phyloP scores from a whole-genome alignment of 768 basidiomycete genomes.

The Tricholoma matsutake region DNA sequence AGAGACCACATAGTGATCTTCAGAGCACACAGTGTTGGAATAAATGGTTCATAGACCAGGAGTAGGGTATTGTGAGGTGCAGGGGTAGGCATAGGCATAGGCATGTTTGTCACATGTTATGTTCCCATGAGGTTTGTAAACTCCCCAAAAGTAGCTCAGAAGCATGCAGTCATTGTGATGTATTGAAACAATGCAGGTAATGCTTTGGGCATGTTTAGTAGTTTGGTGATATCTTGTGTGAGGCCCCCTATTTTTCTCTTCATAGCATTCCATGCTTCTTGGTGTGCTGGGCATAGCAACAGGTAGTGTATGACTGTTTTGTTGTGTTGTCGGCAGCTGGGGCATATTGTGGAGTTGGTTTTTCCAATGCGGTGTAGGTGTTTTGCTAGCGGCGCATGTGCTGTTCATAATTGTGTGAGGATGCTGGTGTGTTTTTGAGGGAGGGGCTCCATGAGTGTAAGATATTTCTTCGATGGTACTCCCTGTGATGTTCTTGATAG shows the following conservation, averaged over 20 bases:
- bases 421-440: conserved; percentile 16
- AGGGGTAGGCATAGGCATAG: neutral
- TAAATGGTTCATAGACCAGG: neutral
- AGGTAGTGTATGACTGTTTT: neutral
- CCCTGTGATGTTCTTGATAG: too few species aligned
- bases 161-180: neutral
- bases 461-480: too few species aligned
- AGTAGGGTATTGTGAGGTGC: neutral
- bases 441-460: too few species aligned
- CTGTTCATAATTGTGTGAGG: conserved; percentile 28
- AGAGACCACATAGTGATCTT: neutral
- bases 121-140: neutral
- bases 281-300: neutral
- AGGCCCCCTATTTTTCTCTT: neutral
- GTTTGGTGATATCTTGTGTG: neutral
- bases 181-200: neutral
- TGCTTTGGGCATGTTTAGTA: neutral
- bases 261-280: neutral
- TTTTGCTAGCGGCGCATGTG: conserved; percentile 26
- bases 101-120: too few species aligned
- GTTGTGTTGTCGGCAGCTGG: neutral
- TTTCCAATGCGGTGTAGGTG: conserved; percentile 27
- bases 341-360: conserved; percentile 16
- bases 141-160: neutral
- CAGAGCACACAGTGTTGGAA: neutral